A percentile compares a stretch with the other conserved stretches of the same genome.
Evolutionary conservation across 2,329 filamentous ascomycete genomes (phyloP).

Genomic region (Aspergillus tubingensis): DNA sequence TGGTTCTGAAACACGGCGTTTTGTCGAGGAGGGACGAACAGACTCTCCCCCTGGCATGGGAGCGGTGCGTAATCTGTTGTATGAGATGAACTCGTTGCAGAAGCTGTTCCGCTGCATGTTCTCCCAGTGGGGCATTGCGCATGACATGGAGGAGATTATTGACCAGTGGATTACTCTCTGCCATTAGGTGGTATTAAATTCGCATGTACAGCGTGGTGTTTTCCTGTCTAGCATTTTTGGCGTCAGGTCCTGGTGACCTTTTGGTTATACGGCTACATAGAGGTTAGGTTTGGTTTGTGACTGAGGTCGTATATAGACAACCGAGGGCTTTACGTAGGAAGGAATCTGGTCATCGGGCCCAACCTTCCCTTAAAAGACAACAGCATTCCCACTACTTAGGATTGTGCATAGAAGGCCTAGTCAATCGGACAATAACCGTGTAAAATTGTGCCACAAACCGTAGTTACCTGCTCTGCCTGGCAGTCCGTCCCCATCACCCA

Average conservation of each 20-base stretch:
- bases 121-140: slow-evolving; percentile 50
- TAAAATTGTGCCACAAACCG: no score
- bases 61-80: slow-evolving; percentile 45
- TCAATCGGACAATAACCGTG: no score
- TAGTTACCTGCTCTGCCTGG: background rate
- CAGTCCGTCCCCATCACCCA: background rate
- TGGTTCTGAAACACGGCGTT: slow-evolving; percentile 42
- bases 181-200: slow-evolving; percentile 30
- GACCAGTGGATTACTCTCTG: slow-evolving; percentile 49
- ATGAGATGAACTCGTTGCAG: slow-evolving; percentile 51
- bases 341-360: no score
- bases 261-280: slow-evolving; percentile 13
- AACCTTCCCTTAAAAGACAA: no score
- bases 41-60: slow-evolving; percentile 24
- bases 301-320: background rate
- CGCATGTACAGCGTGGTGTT: background rate
- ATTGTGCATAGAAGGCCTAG: no score
- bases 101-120: slow-evolving; percentile 49
- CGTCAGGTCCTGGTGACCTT: background rate
- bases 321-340: background rate
- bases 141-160: slow-evolving; percentile 49
- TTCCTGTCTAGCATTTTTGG: background rate
- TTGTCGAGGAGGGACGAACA: slow-evolving; percentile 35
- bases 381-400: no score
- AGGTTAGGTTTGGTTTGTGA: background rate